Percentiles rank a stretch among this genome's conserved stretches.
Conservation (phyloP, 805 yeast species). For the Candida boidinii region DNA sequence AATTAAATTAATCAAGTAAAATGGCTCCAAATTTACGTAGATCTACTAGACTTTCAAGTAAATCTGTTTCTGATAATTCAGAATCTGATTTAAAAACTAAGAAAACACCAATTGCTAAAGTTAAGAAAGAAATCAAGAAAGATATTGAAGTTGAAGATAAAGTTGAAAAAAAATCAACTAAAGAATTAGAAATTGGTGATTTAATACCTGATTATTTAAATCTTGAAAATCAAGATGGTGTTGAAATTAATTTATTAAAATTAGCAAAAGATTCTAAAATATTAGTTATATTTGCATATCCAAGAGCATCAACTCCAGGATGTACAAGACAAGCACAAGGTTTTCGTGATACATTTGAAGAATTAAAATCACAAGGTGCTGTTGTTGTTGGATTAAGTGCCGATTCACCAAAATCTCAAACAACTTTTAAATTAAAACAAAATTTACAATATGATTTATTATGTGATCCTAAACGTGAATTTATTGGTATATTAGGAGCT, state of each 20-base stretch:
- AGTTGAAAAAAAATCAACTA: background rate
- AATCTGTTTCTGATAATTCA: background rate
- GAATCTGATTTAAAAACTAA: background rate
- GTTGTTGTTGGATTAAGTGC: slow-evolving; percentile 76
- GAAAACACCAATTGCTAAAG: background rate
- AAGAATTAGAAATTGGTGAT: slow-evolving; percentile 10
- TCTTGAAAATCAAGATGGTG: slow-evolving; percentile 52
- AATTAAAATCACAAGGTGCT: slow-evolving; percentile 40
- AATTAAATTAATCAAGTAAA: too few relatives aligned
- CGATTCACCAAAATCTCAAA: slow-evolving; percentile 74
- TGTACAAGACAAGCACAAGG: slow-evolving; percentile 95
- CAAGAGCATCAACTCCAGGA: slow-evolving; percentile 92
- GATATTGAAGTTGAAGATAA: background rate
- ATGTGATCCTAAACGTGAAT: slow-evolving; percentile 62
- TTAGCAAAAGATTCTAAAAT: slow-evolving; percentile 26
- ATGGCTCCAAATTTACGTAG: too few relatives aligned
- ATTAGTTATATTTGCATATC: slow-evolving; percentile 67
- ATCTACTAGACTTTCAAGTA: background rate
- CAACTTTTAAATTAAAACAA: slow-evolving; percentile 65
- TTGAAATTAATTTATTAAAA: slow-evolving; percentile 15
- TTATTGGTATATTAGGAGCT: slow-evolving; percentile 75
- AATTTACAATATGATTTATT: slow-evolving; percentile 65
- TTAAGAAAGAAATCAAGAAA: background rate
- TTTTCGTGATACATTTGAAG: slow-evolving; percentile 57
- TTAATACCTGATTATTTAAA: slow-evolving; percentile 32